Base-by-base conservation (phyloP, 2,329 filamentous ascomycete species). In the Phialophora tarda region DNA sequence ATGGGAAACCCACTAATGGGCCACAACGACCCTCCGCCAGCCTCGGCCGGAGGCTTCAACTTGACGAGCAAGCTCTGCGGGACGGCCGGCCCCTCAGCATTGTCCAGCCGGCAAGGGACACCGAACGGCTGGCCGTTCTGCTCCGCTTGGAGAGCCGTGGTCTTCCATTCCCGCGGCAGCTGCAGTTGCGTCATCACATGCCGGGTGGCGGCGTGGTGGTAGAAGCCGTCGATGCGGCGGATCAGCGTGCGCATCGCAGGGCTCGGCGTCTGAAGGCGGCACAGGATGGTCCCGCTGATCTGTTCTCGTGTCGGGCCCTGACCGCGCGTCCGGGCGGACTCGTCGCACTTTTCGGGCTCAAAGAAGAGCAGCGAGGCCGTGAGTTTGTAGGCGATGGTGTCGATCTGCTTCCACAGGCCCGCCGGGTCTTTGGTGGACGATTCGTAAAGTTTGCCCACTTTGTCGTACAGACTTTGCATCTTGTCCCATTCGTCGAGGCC, bases 401-500 rank as follows among this genome's bases (percentile, higher is more conserved):
- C 55, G 34, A 58, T 26, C 21, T 58, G 3, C 21, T 44, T 58
- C 55, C 55, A 58, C 8, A 58, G 23, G n/a, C 55, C 55, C 14
- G 32, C 17, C 5, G 34, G 34, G 38, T 28, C n/a, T 58, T 47
- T 41, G 11, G 11, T 10, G 2, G 55, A 58, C 30, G 55, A 34
- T 10, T 17, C 10, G 55, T 58, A 58, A 14, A 14, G 30, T 8
- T 58, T 44, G 32, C 34, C 17, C 23, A 58, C 55, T 26, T 26
- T 58, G 14, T 58, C 32, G 34, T 24, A 23, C 30, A 58, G 55
- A 6, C 26, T 17, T 3, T 26, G 21, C 55, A 58, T 58, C 32
- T 58, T 58, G 55, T 58, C 34, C 55, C 55, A 58, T 7, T 58
- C 55, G 24, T 58, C 55, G 23, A 58, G 55, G 17, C 34, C 55